Conservation (phyloP, 2,329 filamentous ascomycete genomes). For the Tympanopsis confertula region DNA sequence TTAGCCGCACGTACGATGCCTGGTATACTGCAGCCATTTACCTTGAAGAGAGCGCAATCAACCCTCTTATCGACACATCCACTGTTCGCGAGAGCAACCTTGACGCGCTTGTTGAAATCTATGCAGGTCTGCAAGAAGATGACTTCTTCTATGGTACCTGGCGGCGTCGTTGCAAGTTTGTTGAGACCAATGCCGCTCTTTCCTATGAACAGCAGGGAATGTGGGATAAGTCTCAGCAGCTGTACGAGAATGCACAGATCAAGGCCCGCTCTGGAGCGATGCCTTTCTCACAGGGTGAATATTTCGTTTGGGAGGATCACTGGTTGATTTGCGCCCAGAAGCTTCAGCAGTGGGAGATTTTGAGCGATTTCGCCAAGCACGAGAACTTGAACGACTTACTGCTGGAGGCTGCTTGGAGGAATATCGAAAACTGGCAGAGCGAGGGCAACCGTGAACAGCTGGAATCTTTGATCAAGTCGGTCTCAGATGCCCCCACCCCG, state of each 20-base stretch:
- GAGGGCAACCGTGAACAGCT: slow-evolving; percentile 78
- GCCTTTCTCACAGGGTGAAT: slow-evolving; percentile 90
- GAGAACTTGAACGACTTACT: slow-evolving; percentile 97
- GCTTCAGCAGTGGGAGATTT: slow-evolving; percentile 95
- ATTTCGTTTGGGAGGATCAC: slow-evolving; percentile 99
- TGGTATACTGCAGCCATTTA: slow-evolving; percentile 94
- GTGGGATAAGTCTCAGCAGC: slow-evolving; percentile 96
- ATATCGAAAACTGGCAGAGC: slow-evolving; percentile 87
- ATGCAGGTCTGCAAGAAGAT: slow-evolving; percentile 81
- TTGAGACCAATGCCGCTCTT: slow-evolving; percentile 91
- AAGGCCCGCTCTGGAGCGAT: slow-evolving; percentile 94
- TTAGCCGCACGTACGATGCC: slow-evolving; percentile 84
- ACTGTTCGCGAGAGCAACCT: slow-evolving; percentile 85
- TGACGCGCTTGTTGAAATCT: slow-evolving; percentile 89
- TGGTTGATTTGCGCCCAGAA: slow-evolving; percentile 98
- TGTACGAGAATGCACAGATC: slow-evolving; percentile 94
- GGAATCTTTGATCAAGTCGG: slow-evolving; percentile 86
- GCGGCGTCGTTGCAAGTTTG: slow-evolving; percentile 87
- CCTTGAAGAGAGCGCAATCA: slow-evolving; percentile 78
- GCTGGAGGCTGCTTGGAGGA: slow-evolving; percentile 89
- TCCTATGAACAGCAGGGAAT: slow-evolving; percentile 98
- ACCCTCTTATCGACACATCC: slow-evolving; percentile 72
- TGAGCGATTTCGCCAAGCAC: slow-evolving; percentile 95
- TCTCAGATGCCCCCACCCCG: slow-evolving; percentile 94
- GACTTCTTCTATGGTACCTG: slow-evolving; percentile 97